These are phyloP conservation scores for Hyaloscypha variabilis DNA, from an alignment of 495 filamentous ascomycete species.

Conservation along the genomic window DNA sequence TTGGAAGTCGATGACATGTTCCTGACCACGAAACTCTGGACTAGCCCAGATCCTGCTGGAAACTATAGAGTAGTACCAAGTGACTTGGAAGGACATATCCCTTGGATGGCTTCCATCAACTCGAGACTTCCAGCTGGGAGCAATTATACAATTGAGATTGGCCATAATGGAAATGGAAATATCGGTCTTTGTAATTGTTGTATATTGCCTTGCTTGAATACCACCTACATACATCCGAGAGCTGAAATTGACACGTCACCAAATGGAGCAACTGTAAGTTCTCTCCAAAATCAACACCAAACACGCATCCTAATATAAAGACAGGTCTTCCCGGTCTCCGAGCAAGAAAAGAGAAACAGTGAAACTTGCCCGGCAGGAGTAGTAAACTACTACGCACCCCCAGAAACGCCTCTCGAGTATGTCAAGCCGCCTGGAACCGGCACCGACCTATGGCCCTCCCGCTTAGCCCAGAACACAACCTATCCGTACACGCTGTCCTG, in stretches of 20 bases:
- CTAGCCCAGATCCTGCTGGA: constrained; percentile 38
- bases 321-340: no score
- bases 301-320: no score
- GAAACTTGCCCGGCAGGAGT: no score
- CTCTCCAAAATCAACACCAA: no score
- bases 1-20: constrained; percentile 70
- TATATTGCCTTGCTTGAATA: no score
- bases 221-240: no score
- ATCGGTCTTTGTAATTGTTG: constrained; percentile 36
- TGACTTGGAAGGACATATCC: constrained; percentile 51
- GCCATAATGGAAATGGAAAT: constrained; percentile 65
- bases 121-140: constrained; percentile 57
- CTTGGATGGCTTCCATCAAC: constrained; percentile 53
- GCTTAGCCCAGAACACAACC: constrained; percentile 37
- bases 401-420: constrained; percentile 57
- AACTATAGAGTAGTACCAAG: constrained; percentile 53
- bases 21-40: constrained; percentile 57
- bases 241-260: no score
- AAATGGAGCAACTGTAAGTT: no score
- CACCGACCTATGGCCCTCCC: constrained; percentile 54
- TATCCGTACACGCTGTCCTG: constrained; percentile 55
- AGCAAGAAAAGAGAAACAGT: no score
- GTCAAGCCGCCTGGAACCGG: constrained; percentile 60
- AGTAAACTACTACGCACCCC: no score
- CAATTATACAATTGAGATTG: constrained; percentile 57